Conservation (phyloP, 495 filamentous ascomycete genomes). For the Aspergillus funiculosus region DNA sequence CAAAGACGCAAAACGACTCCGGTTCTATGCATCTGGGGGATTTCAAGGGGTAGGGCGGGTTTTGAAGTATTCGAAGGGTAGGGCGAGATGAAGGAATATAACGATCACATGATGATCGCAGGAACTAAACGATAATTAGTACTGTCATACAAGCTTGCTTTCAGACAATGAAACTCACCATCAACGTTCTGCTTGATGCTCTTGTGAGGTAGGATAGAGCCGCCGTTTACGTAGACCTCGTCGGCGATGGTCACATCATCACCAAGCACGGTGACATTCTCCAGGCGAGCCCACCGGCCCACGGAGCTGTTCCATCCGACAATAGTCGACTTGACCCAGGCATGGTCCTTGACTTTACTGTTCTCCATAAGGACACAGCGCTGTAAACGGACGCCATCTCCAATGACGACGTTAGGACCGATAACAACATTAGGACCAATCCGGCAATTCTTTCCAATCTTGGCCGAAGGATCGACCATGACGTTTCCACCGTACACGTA, state of each 20-base stretch:
- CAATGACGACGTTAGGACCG: slow-evolving; percentile 88
- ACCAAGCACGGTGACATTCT: slow-evolving; percentile 95
- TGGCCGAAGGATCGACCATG: slow-evolving; percentile 88
- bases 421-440: slow-evolving; percentile 98
- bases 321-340: slow-evolving; percentile 98
- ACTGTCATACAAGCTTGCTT: background rate
- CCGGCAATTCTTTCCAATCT: slow-evolving; percentile 97
- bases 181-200: slow-evolving; percentile 98
- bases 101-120: slow-evolving; percentile 76
- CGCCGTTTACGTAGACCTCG: slow-evolving; percentile 98
- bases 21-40: slow-evolving; percentile 39
- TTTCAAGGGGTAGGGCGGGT: slow-evolving; percentile 13
- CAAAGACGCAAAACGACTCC: slow-evolving; percentile 40
- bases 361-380: slow-evolving; percentile 85
- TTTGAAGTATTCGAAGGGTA: slow-evolving; percentile 20
- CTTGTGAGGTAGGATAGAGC: slow-evolving; percentile 95
- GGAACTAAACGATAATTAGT: slow-evolving; percentile 46
- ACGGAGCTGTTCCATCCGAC: slow-evolving; percentile 98
- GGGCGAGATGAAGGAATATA: slow-evolving; percentile 30
- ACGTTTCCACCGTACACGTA: slow-evolving; percentile 96
- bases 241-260: slow-evolving; percentile 99
- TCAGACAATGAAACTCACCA: slow-evolving; percentile 44
- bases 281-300: slow-evolving; percentile 90
- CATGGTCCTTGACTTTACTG: slow-evolving; percentile 96
- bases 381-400: slow-evolving; percentile 92